These are phyloP conservation scores for Penicillium bialowiezense DNA, from an alignment of 495 filamentous ascomycete species.

Conservation along the genomic window DNA sequence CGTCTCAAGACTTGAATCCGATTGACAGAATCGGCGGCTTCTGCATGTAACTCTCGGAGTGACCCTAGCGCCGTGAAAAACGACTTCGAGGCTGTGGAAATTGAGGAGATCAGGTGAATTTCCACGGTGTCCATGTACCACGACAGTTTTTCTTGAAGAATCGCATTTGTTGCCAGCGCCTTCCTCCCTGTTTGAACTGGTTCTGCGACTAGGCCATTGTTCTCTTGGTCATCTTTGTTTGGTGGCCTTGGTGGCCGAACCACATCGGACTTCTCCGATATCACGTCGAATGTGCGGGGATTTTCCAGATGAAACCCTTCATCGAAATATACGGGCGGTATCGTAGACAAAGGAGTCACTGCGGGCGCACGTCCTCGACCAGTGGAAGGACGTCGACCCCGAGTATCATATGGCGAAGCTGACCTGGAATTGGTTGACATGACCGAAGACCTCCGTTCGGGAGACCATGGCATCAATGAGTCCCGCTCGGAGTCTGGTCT, in stretches of 20 bases:
- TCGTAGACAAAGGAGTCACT: constrained; percentile 83
- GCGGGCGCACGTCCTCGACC: constrained; percentile 50
- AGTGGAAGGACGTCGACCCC: constrained; percentile 34
- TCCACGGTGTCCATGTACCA: constrained; percentile 99
- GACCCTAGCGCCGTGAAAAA: constrained; percentile 97
- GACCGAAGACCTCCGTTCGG: constrained; percentile 37
- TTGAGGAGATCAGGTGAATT: constrained; percentile 93
- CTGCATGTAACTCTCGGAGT: constrained; percentile 82
- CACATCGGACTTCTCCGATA: constrained; percentile 93
- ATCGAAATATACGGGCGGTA: constrained; percentile 91
- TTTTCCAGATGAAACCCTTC: constrained; percentile 95
- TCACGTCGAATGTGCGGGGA: constrained; percentile 91
- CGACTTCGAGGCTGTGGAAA: constrained; percentile 89
- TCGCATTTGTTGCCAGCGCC: constrained; percentile 92
- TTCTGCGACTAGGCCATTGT: constrained; percentile 60
- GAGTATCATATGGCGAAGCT: constrained; percentile 38
- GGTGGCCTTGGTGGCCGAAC: constrained; percentile 62
- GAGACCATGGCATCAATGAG: constrained; percentile 33
- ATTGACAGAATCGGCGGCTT: constrained; percentile 87
- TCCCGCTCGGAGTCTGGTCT: constrained; percentile 33
- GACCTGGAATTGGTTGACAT: constrained; percentile 39
- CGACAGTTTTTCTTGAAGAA: constrained; percentile 97
- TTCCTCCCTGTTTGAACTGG: constrained; percentile 63
- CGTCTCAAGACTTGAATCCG: constrained; percentile 78
- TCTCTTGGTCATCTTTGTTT: constrained; percentile 49